Evolutionary conservation across 1,284 basidiomycete genomes (phyloP).

Genomic region (Lignosus rhinocerotis): DNA sequence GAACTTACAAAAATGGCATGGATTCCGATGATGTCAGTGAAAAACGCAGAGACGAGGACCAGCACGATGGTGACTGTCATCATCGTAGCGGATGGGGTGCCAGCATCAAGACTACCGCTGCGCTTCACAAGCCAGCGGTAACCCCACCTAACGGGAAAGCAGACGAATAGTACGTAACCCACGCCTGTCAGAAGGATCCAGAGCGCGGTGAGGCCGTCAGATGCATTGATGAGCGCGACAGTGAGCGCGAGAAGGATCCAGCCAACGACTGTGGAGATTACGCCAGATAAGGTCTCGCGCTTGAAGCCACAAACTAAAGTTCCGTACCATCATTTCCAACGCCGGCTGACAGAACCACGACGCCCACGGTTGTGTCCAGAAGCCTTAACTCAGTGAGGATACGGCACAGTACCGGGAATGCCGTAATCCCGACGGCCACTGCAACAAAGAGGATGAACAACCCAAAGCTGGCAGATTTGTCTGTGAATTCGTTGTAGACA

Average conservation of each 20-base stretch:
- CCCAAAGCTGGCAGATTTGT: slow-evolving; percentile 54
- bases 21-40: slow-evolving; percentile 86
- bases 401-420: slow-evolving; percentile 69
- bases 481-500: slow-evolving; percentile 62
- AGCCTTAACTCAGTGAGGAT: slow-evolving; percentile 47
- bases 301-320: not conserved
- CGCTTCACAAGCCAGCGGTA: slow-evolving; percentile 68
- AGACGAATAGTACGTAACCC: slow-evolving; percentile 59
- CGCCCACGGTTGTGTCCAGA: slow-evolving; percentile 66
- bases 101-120: slow-evolving; percentile 74
- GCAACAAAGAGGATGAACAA: slow-evolving; percentile 73
- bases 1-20: slow-evolving; percentile 62
- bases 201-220: slow-evolving; percentile 53
- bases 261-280: slow-evolving; percentile 40
- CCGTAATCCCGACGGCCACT: slow-evolving; percentile 64
- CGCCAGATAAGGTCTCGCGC: not conserved
- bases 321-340: slow-evolving; percentile 61
- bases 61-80: slow-evolving; percentile 80
- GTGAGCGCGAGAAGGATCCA: slow-evolving; percentile 53
- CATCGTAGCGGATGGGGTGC: slow-evolving; percentile 73
- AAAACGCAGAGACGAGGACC: slow-evolving; percentile 79
- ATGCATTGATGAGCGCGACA: slow-evolving; percentile 65
- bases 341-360: slow-evolving; percentile 67
- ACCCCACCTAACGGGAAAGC: slow-evolving; percentile 66
- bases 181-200: slow-evolving; percentile 62